Base-by-base conservation (phyloP, 768 basidiomycete genomes). In the Calocera viscosa region DNA sequence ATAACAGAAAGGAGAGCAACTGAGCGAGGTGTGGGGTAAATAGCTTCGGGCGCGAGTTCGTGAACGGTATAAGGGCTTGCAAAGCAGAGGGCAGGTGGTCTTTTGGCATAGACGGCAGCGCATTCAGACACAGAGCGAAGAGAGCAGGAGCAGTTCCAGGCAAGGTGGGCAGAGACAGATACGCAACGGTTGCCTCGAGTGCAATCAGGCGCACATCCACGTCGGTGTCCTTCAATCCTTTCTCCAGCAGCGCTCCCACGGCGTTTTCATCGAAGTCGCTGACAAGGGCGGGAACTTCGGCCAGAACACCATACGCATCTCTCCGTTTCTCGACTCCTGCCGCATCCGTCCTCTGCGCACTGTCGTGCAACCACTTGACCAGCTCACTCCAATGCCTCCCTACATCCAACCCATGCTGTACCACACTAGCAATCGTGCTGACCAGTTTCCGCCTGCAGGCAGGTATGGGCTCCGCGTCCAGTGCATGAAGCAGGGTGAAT, bases 11-110 rank as follows among this genome's bases (percentile, higher is more conserved):
- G 0, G 82, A 78, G 22, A 92, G 79, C 26, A 94, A 77, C 0
- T 83, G 82, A 8, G 79, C 77, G 8, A 93, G 78, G 72, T 93
- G 91, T 0, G 87, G 84, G 24, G 81, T 79, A 71, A 94, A 94
- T n/a, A 92, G 79, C 0, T 78, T 77, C 0, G 91, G 86, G 67
- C 88, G 82, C 1, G 85, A 81, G 3, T 82, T 77, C 30, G 87
- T 84, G 14, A 93, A 82, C 0, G 90, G 87, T 0, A 87, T 89
- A 22, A 93, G 78, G 1, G 85, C 82, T 17, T 81, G 77, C 53
- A 91, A 79, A 75, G 90, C 90, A 0, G 80, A 78, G 5, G 88
- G 84, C 1, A 89, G 81, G 66, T 86, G 79, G 1, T 76, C 69
- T 43, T 78, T 78, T 3, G 81, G 80, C 53, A 90, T 82, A 0